Evolutionary conservation across 1,139 yeast genomes (phyloP).

Genomic region (Suhomyces maxii): DNA sequence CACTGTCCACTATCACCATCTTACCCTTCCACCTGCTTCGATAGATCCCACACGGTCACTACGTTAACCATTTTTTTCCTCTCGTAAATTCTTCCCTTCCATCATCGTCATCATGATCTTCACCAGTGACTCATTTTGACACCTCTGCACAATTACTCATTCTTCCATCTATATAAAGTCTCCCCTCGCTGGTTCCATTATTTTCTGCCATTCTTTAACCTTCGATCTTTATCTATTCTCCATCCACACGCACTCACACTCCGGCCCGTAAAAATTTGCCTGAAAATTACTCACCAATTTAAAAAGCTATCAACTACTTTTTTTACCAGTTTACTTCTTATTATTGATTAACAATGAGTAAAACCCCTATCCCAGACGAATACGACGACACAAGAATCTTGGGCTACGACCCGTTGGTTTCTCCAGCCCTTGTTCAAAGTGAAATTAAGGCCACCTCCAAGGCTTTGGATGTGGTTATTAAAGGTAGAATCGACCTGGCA

Average conservation of each 20-base stretch:
- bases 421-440: slow-evolving; percentile 81
- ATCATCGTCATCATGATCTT: too few species aligned
- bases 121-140: too few species aligned
- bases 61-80: too few species aligned
- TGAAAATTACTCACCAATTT: not conserved
- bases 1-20: too few species aligned
- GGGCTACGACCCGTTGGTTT: slow-evolving; percentile 87
- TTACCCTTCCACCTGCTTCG: too few species aligned
- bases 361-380: slow-evolving; percentile 64
- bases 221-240: not conserved
- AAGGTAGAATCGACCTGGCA: slow-evolving; percentile 75
- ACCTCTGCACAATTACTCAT: too few species aligned
- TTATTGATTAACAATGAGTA: slow-evolving; percentile 24
- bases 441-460: slow-evolving; percentile 69
- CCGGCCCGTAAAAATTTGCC: slow-evolving; percentile 4
- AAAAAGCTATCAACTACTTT: not conserved
- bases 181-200: too few species aligned
- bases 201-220: not conserved
- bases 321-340: not conserved
- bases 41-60: too few species aligned
- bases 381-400: slow-evolving; percentile 86
- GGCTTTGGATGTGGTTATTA: slow-evolving; percentile 66
- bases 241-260: slow-evolving; percentile 2
- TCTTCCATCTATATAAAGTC: too few species aligned
- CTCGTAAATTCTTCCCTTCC: too few species aligned